phyloP scores from a whole-genome alignment of 306 rosid species.

The Vicia sativa region DNA sequence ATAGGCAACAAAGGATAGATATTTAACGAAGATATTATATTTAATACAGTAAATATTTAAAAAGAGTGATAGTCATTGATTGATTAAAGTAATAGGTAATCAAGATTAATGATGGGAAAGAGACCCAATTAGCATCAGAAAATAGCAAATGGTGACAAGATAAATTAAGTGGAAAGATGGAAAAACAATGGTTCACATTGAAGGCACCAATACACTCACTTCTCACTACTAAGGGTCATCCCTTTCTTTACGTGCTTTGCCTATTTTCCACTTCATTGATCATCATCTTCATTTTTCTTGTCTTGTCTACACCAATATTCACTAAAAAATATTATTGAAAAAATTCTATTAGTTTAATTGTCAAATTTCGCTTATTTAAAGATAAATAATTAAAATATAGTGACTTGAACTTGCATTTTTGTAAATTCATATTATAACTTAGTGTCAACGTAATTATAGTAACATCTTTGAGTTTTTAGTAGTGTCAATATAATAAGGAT shows the following conservation, averaged over 20 bases:
- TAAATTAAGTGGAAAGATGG: constrained; percentile 30
- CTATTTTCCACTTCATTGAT: constrained; percentile 31
- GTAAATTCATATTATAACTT: no score
- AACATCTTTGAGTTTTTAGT: no score
- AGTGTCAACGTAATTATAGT: no score
- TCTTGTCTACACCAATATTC: not conserved
- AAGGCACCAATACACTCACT: constrained; percentile 36
- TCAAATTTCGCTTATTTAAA: no score
- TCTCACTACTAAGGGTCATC: constrained; percentile 57
- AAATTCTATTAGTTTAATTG: no score
- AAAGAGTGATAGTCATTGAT: constrained; percentile 29
- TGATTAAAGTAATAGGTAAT: constrained; percentile 39
- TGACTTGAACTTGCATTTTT: no score
- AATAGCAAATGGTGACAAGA: constrained; percentile 30
- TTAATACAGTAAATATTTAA: not conserved
- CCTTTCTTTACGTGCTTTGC: constrained; percentile 45
- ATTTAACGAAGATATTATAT: constrained; percentile 5
- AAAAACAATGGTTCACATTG: constrained; percentile 39
- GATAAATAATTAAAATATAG: no score
- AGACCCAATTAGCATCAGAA: constrained; percentile 25
- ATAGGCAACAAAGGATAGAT: constrained; percentile 30
- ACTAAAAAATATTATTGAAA: no score
- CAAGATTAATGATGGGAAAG: constrained; percentile 22
- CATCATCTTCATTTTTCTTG: constrained; percentile 20
- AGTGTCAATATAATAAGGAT: no score